Evolutionary conservation across 1,284 basidiomycete species (phyloP).

Genomic region (Hortiboletus rubellus): DNA sequence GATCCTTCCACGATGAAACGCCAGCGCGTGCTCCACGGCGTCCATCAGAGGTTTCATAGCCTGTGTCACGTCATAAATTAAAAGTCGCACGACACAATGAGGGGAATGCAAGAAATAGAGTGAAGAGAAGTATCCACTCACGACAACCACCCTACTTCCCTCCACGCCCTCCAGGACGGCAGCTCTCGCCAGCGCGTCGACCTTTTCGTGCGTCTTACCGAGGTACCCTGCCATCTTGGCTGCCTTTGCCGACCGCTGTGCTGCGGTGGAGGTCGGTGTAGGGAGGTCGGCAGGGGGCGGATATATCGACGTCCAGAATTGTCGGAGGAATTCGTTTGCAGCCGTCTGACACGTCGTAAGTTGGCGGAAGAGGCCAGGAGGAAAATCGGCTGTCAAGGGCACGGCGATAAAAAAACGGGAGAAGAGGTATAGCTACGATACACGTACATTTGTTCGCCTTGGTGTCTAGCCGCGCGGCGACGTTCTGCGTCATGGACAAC

Average conservation of each 20-base stretch:
- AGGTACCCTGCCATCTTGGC: conserved; percentile 86
- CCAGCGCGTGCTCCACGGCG: conserved; percentile 77
- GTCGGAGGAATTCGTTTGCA: conserved; percentile 93
- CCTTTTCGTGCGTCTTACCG: conserved; percentile 75
- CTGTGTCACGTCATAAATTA: conserved; percentile 39
- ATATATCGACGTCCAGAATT: conserved; percentile 91
- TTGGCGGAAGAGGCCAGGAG: conserved; percentile 73
- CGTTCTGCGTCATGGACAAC: conserved; percentile 75
- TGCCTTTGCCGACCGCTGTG: conserved; percentile 72
- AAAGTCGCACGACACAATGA: neutral
- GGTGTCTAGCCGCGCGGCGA: conserved; percentile 64
- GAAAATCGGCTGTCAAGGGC: conserved; percentile 65
- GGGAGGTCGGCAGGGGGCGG: conserved; percentile 67
- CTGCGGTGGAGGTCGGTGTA: conserved; percentile 47
- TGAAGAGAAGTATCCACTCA: conserved; percentile 40
- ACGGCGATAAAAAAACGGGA: neutral
- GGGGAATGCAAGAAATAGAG: neutral
- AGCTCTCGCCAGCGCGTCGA: conserved; percentile 69
- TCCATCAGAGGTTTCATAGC: conserved; percentile 79
- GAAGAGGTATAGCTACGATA: neutral
- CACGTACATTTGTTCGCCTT: conserved; percentile 63
- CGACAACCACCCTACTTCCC: conserved; percentile 61
- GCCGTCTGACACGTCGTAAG: conserved; percentile 90
- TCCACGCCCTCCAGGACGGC: conserved; percentile 67
- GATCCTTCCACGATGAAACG: conserved; percentile 48